phyloP scores from a whole-genome alignment of 306 rosid species.

The Phaseolus lunatus region DNA sequence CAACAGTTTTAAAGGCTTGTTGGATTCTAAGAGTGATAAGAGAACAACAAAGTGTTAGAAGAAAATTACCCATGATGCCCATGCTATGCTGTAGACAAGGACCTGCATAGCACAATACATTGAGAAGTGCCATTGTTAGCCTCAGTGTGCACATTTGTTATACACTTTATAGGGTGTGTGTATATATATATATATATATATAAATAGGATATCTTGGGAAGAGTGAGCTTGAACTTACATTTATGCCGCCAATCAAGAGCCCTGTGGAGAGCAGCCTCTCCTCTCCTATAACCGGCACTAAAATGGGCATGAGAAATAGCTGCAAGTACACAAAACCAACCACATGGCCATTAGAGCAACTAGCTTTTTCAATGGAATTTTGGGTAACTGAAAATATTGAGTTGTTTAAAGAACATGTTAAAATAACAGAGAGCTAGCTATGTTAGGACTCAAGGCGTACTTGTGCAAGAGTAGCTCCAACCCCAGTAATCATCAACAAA shows the following conservation, averaged over 20 bases:
- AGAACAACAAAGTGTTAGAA: slow-evolving; percentile 12
- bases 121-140: slow-evolving; percentile 30
- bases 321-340: slow-evolving; percentile 36
- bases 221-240: slow-evolving; percentile 52
- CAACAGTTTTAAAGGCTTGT: slow-evolving; percentile 36
- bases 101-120: slow-evolving; percentile 60
- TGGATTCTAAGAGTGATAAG: neutral
- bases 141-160: neutral
- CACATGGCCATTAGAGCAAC: neutral
- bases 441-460: slow-evolving; percentile 48
- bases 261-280: slow-evolving; percentile 73
- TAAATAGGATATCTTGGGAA: neutral
- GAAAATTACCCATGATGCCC: slow-evolving; percentile 83
- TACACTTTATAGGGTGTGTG: neutral
- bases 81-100: slow-evolving; percentile 64
- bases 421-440: neutral
- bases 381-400: neutral
- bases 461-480: slow-evolving; percentile 73
- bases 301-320: slow-evolving; percentile 77
- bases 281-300: slow-evolving; percentile 72
- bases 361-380: neutral
- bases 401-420: slow-evolving; percentile 33
- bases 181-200: neutral
- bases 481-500: slow-evolving; percentile 68
- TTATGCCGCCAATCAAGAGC: slow-evolving; percentile 61